A percentile compares a stretch with the other conserved stretches of the same genome.
Conservation (phyloP, 257 asterid genomes). For the Nicotiana otophora region DNA sequence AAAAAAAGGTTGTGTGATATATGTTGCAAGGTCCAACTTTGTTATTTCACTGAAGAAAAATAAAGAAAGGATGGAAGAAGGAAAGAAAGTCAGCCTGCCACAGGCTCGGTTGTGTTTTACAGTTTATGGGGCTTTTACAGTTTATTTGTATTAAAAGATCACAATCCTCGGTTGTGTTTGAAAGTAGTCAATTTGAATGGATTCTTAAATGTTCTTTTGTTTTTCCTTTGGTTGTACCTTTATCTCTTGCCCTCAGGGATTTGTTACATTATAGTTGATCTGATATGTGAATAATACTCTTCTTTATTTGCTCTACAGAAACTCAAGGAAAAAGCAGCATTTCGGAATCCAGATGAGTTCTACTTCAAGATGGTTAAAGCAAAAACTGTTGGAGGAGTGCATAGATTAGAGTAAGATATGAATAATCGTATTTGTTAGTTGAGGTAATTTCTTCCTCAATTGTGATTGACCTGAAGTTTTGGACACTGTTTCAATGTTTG, state of each 20-base stretch:
- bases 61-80: background rate
- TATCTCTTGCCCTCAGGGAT: background rate
- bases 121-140: background rate
- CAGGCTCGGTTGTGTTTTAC: too few species aligned
- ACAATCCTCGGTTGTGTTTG: background rate
- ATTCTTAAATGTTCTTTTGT: background rate
- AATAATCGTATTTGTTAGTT: background rate
- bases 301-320: constrained; percentile 37
- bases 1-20: background rate
- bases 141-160: background rate
- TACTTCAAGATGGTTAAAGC: constrained; percentile 71
- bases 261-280: background rate
- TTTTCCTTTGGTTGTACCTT: background rate
- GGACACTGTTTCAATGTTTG: constrained; percentile 6
- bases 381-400: constrained; percentile 63
- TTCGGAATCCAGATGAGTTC: constrained; percentile 89
- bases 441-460: background rate
- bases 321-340: constrained; percentile 84
- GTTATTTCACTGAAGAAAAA: background rate
- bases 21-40: background rate
- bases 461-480: constrained; percentile 14
- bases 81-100: background rate
- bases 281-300: background rate
- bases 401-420: constrained; percentile 53
- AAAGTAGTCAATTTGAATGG: background rate